Conservation (phyloP, 495 filamentous ascomycete genomes). For the Aspergillus nidulans region DNA sequence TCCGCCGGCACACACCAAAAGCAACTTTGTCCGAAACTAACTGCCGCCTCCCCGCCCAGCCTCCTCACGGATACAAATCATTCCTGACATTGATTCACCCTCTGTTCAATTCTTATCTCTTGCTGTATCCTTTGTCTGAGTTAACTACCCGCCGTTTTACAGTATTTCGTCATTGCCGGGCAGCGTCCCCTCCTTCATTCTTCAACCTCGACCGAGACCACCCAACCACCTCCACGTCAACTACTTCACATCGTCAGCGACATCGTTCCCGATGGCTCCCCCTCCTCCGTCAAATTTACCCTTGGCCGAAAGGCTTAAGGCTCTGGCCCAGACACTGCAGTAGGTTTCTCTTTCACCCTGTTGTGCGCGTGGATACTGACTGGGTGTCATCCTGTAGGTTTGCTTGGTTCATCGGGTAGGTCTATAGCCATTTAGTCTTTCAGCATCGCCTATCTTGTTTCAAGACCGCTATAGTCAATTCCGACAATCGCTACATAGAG, state of each 20-base stretch:
- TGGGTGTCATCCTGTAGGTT: conserved; percentile 36
- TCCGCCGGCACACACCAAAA: conserved; percentile 13
- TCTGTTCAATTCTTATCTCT: conserved; percentile 8
- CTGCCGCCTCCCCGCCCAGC: conserved; percentile 12
- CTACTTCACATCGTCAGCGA: not conserved
- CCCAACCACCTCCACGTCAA: not conserved
- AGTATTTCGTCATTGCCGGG: not conserved
- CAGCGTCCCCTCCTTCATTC: not conserved
- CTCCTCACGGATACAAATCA: conserved; percentile 4
- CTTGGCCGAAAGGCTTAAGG: conserved; percentile 66
- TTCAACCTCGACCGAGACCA: not conserved
- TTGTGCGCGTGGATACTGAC: conserved; percentile 41
- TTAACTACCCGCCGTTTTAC: not conserved
- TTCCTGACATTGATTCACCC: not conserved
- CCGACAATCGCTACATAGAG: not conserved
- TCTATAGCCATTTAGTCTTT: conserved; percentile 18
- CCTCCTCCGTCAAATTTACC: conserved; percentile 68
- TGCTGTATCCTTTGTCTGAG: conserved; percentile 5
- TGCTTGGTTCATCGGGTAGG: conserved; percentile 89
- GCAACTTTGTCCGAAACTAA: conserved; percentile 1
- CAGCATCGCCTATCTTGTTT: not conserved
- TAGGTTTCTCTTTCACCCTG: conserved; percentile 42
- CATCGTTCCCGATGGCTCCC: conserved; percentile 61
- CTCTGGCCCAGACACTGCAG: conserved; percentile 84
- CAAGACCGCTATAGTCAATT: not conserved